Conservation (phyloP, 1,284 basidiomycete genomes). For the Xerocomus minutiporus region DNA sequence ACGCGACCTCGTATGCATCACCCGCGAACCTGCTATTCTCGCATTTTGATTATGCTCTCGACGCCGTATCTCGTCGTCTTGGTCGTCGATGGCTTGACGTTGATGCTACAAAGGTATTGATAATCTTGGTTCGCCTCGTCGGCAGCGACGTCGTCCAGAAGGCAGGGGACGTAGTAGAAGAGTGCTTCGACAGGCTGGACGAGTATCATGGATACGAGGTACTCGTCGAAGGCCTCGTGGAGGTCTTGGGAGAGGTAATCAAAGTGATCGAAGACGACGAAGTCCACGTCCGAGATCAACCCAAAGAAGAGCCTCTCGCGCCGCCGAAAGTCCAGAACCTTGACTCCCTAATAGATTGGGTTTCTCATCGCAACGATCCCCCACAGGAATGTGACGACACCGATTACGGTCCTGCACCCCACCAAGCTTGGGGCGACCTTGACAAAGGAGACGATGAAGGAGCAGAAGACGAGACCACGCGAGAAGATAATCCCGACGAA, state of each 20-base stretch:
- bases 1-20: constrained; percentile 74
- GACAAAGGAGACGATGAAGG: constrained; percentile 28
- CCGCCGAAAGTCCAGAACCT: constrained; percentile 32
- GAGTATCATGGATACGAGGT: constrained; percentile 88
- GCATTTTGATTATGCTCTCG: constrained; percentile 92
- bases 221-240: constrained; percentile 82
- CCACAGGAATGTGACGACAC: constrained; percentile 37
- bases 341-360: constrained; percentile 61
- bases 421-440: constrained; percentile 45
- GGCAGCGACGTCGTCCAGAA: constrained; percentile 80
- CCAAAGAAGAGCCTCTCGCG: constrained; percentile 17
- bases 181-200: constrained; percentile 90
- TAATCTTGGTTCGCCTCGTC: constrained; percentile 78
- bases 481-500: constrained; percentile 32
- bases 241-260: constrained; percentile 76
- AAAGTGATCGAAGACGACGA: constrained; percentile 61
- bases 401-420: constrained; percentile 62
- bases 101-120: constrained; percentile 76
- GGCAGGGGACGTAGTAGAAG: constrained; percentile 88
- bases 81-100: constrained; percentile 73
- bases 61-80: constrained; percentile 78
- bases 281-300: constrained; percentile 14
- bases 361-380: constrained; percentile 44
- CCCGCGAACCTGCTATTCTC: constrained; percentile 81
- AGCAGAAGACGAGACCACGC: constrained; percentile 19